Base-by-base conservation (phyloP, 192 early-diverging fungal species). In the Rhizoclosmatium globosum region DNA sequence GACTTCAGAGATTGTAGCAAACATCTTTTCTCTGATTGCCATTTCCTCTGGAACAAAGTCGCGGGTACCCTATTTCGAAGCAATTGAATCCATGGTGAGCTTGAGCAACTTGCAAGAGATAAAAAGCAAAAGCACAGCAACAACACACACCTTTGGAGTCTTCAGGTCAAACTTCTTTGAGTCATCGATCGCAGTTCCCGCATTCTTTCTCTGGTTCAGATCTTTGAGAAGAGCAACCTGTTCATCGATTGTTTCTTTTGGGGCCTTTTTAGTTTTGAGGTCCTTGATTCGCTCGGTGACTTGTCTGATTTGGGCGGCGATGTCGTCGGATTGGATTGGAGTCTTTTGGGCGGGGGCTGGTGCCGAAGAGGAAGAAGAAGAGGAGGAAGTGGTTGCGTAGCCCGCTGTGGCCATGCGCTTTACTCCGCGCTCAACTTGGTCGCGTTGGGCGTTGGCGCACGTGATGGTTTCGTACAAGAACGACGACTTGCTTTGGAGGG, bases 21-120 rank as follows among this genome's bases (percentile, higher is more conserved):
- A 98, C 53, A 99, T 94, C 76, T 93, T 86, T 78, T 97, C 93
- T 19, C 98, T 92, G 66, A 99, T 86, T n/a, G 98, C 93, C 98
- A 99, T 99, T 71, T 99, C 98, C 79, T 96, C 94, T 53, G 94
- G 93, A 58, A 89, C 92, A 79, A 95, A 99, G 85, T 99, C 97
- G 80, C 92, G 94, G 57, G 98, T 99, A 2, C 98, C 98, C 94
- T 92, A 39, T 31, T 64, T 64, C 31, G 31, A 31, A 31, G 31
- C 31, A 31, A 31, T 31, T 31, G 31, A 31, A 31, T 31, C 31
- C 31, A 31, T 31, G 31, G 31, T 31, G 31, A 31, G 31, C 31
- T 31, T 31, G 31, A 31, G 0, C 31, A 31, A 31, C 31, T 31
- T 31, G 31, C 31, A 31, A 31, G 31, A 31, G 31, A 31, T 31